Percentiles rank a stretch among this genome's conserved stretches.
These are phyloP conservation scores for Prunus davidiana DNA, from an alignment of 306 rosid species.

Conservation along the genomic window DNA sequence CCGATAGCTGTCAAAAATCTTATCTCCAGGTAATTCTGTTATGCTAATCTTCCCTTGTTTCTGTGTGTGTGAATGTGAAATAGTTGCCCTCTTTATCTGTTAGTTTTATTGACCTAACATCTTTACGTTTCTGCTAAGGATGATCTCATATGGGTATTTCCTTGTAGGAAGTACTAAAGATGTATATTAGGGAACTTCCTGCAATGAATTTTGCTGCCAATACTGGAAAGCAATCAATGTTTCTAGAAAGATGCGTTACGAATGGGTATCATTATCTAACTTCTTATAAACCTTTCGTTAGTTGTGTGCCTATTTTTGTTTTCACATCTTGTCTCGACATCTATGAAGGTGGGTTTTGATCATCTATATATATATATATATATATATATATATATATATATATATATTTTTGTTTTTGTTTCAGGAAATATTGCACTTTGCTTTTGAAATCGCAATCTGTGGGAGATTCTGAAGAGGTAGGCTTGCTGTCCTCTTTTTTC, in stretches of 20 bases:
- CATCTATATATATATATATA: background rate
- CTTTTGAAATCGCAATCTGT: conserved; percentile 45
- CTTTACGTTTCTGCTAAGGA: background rate
- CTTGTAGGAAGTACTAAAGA: conserved; percentile 60
- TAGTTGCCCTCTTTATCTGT: background rate
- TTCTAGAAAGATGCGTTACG: conserved; percentile 78
- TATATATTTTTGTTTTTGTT: background rate
- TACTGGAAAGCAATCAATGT: conserved; percentile 79
- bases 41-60: background rate
- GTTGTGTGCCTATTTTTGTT: conserved; percentile 7
- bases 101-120: background rate
- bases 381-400: background rate
- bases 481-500: conserved; percentile 1
- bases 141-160: conserved; percentile 4
- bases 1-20: conserved; percentile 33
- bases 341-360: background rate
- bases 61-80: background rate
- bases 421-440: conserved; percentile 87
- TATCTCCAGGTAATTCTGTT: conserved; percentile 60
- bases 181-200: conserved; percentile 78
- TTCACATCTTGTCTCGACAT: background rate
- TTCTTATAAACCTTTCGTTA: background rate
- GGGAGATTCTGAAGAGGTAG: conserved; percentile 51
- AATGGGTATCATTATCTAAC: conserved; percentile 54
- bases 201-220: conserved; percentile 88